Evolutionary conservation across 2,329 filamentous ascomycete species (phyloP), one percentile per base, ranked within the genome.

Genomic region (Apiospora koreana): DNA sequence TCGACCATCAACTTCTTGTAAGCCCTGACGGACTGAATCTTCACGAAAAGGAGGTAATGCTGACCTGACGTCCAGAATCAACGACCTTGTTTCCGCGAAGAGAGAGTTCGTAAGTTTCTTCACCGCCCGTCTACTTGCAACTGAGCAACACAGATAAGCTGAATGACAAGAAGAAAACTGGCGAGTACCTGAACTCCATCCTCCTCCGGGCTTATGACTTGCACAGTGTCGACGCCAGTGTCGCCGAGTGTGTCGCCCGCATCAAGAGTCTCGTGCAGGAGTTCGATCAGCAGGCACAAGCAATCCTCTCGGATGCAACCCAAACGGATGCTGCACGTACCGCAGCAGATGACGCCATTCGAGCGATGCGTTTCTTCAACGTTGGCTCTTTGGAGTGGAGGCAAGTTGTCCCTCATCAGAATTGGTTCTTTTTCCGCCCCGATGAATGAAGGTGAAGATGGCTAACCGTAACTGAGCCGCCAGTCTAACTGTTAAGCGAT

Each of bases 341-440:
- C 3, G 14, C 65, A 25, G 65, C 42, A 31, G 42, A 18, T 6
- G 45, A 31, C 16, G 65, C 65, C 31, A 28, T 67, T 16, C 28
- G 31, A 0, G 25, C 65, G 18, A 14, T 43, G 65, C 65, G 65
- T 23, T 67, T 42, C 42, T 46, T 67, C 42, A 67, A 67, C 42
- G 65, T 46, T 3, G 65, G 65, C 42, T 12, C 42, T 14, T 42
- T 67, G 42, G 41, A 67, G 42, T 46, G 65, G 65, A 67, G 65
- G 65, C n/a, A 46, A 31, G 65, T n/a, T 12, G 2, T 12, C 9
- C 42, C 31, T 46, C 65, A 41, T 35, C 35, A n/a, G n/a, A n/a
- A 35, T 35, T 35, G 35, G 35, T 35, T 35, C 4, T 8, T 35
- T 12, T 31, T 28, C 14, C 12, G 64, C 25, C 12, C 2, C 8